phyloP scores from a whole-genome alignment of 306 rosid species.

The Adenanthera pavonina region DNA sequence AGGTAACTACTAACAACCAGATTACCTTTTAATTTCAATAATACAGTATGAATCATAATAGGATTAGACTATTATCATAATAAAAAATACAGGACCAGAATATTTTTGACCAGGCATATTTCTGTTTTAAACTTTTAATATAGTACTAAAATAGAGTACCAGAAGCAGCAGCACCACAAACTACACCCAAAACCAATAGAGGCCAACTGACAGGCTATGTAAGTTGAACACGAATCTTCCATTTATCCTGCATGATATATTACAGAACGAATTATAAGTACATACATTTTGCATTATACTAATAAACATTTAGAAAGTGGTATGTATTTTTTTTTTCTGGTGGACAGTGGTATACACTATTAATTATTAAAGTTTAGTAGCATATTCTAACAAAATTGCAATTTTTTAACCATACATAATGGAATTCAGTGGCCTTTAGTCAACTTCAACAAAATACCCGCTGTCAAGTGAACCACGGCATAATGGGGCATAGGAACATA shows the following conservation, averaged over 20 bases:
- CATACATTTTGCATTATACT: background rate
- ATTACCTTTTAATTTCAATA: conserved; percentile 10
- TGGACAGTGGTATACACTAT: background rate
- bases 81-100: background rate
- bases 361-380: background rate
- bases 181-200: conserved; percentile 93
- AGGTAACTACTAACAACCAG: background rate
- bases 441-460: conserved; percentile 18
- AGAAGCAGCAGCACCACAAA: conserved; percentile 98
- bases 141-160: conserved; percentile 52
- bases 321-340: background rate
- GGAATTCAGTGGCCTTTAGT: background rate
- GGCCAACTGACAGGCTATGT: conserved; percentile 99
- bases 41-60: background rate
- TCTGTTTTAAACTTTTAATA: background rate
- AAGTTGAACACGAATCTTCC: conserved; percentile 96
- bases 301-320: background rate
- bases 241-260: conserved; percentile 70
- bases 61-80: background rate
- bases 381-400: background rate
- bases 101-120: background rate
- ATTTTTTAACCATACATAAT: background rate
- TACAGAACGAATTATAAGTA: conserved; percentile 33
- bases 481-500: background rate
- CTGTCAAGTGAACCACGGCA: background rate